These are phyloP conservation scores for Aureobasidium sp. DNA, from an alignment of 2,329 filamentous ascomycete genomes.

Conservation along the genomic window DNA sequence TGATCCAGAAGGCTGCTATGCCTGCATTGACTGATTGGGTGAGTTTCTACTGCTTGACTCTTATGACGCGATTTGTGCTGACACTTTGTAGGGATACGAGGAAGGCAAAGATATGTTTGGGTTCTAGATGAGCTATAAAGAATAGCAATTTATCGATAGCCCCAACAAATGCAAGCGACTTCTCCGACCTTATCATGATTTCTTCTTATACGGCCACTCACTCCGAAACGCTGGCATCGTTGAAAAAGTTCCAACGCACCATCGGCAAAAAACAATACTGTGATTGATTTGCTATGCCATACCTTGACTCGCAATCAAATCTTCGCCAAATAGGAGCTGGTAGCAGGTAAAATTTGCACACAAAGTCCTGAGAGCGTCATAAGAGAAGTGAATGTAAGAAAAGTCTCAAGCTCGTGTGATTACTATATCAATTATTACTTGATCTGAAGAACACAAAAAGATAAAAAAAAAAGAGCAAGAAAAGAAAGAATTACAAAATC, in stretches of 20 bases:
- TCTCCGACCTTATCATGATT: background rate
- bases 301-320: no score
- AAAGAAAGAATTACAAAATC: no score
- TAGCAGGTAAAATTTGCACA: no score
- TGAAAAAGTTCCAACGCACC: background rate
- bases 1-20: conserved; percentile 48
- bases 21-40: conserved; percentile 37
- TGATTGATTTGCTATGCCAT: background rate
- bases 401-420: no score
- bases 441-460: no score
- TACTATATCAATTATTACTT: no score
- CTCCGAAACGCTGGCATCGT: no score
- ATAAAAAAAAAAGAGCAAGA: no score
- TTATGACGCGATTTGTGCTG: background rate
- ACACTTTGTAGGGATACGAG: conserved; percentile 27
- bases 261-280: background rate
- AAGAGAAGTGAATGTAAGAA: no score
- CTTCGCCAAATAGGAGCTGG: no score
- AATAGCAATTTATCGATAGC: background rate
- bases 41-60: background rate
- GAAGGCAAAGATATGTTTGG: conserved; percentile 42
- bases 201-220: background rate
- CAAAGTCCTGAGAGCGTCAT: no score
- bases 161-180: no score
- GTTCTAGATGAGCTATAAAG: conserved; percentile 25